Conservation (phyloP, 116 monocot genomes). For the Zostera marina region DNA sequence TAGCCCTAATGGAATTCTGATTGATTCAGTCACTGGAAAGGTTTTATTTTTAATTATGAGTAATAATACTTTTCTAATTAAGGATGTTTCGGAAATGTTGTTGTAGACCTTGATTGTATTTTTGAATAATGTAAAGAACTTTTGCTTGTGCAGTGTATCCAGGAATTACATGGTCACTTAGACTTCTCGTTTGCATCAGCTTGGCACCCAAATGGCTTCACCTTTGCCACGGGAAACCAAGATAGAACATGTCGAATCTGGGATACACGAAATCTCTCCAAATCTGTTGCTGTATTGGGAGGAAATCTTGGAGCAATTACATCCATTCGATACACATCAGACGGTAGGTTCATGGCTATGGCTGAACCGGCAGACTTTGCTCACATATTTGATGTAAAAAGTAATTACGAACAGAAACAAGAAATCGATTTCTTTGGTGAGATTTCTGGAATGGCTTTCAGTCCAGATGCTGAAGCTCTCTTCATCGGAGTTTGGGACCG, state of each 20-base stretch:
- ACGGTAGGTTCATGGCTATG: slow-evolving; percentile 34
- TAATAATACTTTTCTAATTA: too few species aligned
- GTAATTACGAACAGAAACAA: slow-evolving; percentile 20
- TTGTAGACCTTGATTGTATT: background rate
- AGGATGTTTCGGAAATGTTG: too few species aligned
- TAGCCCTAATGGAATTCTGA: slow-evolving; percentile 47
- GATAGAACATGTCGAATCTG: slow-evolving; percentile 43
- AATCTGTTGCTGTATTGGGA: slow-evolving; percentile 18
- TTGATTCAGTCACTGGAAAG: slow-evolving; percentile 77
- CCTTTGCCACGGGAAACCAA: slow-evolving; percentile 42
- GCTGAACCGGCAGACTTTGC: slow-evolving; percentile 45
- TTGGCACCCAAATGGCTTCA: slow-evolving; percentile 29
- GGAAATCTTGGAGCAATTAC: slow-evolving; percentile 44
- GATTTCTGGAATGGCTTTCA: slow-evolving; percentile 37
- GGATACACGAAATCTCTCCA: slow-evolving; percentile 26
- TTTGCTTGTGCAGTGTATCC: slow-evolving; percentile 14
- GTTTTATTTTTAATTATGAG: slow-evolving; percentile 13
- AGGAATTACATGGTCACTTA: slow-evolving; percentile 18
- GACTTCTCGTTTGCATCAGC: slow-evolving; percentile 48
- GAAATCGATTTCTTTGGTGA: slow-evolving; percentile 46
- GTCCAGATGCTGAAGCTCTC: slow-evolving; percentile 31
- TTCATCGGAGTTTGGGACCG: slow-evolving; percentile 39
- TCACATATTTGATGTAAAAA: slow-evolving; percentile 21
- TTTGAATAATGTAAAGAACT: background rate
- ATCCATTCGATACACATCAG: slow-evolving; percentile 35